Percentiles rank a stretch among this genome's conserved stretches.
phyloP scores from a whole-genome alignment of 2,329 filamentous ascomycete species.

The Phialemoniopsis sp. region DNA sequence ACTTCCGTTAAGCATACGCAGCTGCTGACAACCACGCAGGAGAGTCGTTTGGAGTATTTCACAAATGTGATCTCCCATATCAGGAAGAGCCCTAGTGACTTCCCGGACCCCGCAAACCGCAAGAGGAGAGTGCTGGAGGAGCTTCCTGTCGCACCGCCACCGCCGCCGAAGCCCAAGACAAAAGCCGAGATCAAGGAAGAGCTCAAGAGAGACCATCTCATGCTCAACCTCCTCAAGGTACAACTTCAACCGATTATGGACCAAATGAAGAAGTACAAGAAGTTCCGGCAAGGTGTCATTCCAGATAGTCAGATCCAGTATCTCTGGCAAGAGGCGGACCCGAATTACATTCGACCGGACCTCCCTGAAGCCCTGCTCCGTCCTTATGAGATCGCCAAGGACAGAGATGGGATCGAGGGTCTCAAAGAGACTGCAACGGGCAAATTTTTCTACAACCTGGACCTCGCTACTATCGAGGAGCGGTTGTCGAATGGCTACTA shows the following conservation, averaged over 20 bases:
- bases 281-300: slow-evolving; percentile 79
- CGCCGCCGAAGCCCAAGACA: slow-evolving; percentile 62
- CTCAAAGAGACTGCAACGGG: slow-evolving; percentile 70
- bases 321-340: slow-evolving; percentile 78
- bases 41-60: slow-evolving; percentile 77
- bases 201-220: slow-evolving; percentile 77
- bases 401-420: slow-evolving; percentile 74
- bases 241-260: slow-evolving; percentile 94
- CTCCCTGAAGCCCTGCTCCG: slow-evolving; percentile 49
- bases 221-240: slow-evolving; percentile 83
- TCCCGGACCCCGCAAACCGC: slow-evolving; percentile 80
- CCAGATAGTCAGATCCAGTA: slow-evolving; percentile 72
- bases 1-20: slow-evolving; percentile 17
- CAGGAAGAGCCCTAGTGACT: slow-evolving; percentile 74
- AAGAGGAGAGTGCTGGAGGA: slow-evolving; percentile 81
- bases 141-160: slow-evolving; percentile 70
- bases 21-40: slow-evolving; percentile 22
- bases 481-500: slow-evolving; percentile 97
- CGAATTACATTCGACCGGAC: slow-evolving; percentile 60
- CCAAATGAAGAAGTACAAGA: slow-evolving; percentile 90
- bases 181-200: slow-evolving; percentile 79
- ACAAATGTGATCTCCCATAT: slow-evolving; percentile 69
- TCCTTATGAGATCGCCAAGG: slow-evolving; percentile 75
- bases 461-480: slow-evolving; percentile 90
- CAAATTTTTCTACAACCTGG: slow-evolving; percentile 93